A percentile compares a stretch with the other conserved stretches of the same genome.
Evolutionary conservation across 345 rosid genomes (phyloP).

Genomic region (Arabidopsis suecica): DNA sequence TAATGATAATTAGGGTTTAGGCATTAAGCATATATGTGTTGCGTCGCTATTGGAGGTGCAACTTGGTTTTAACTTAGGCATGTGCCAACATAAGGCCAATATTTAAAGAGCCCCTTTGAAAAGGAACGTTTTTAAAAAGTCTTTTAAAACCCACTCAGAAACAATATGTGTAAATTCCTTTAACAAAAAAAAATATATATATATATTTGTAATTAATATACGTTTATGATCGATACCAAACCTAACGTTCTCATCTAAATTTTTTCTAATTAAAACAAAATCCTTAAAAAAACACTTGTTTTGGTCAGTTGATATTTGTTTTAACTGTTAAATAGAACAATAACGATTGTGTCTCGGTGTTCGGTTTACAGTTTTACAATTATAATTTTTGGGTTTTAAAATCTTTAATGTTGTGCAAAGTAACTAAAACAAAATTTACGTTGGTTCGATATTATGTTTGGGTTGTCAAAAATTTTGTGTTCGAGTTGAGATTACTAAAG

Average conservation of each 20-base stretch:
- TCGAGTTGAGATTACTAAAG: not conserved
- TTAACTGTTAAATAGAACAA: not conserved
- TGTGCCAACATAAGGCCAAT: slow-evolving; percentile 47
- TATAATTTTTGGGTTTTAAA: not conserved
- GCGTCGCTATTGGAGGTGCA: slow-evolving; percentile 38
- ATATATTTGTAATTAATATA: not conserved
- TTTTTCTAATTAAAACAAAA: not conserved
- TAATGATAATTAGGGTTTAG: slow-evolving; percentile 11
- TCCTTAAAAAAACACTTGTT: not conserved
- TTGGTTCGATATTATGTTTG: not conserved
- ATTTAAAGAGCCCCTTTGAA: slow-evolving; percentile 32
- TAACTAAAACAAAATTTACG: not conserved
- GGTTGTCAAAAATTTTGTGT: not conserved
- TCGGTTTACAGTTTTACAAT: not conserved
- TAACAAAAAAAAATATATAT: no score
- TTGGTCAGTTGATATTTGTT: not conserved
- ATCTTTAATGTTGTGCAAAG: not conserved
- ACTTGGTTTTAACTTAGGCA: slow-evolving; percentile 37
- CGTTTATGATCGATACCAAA: slow-evolving; percentile 22
- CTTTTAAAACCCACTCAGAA: slow-evolving; percentile 16
- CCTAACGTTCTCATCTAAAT: not conserved
- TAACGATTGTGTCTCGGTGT: not conserved
- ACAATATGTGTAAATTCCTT: not conserved
- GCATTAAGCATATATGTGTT: slow-evolving; percentile 18
- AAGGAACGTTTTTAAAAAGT: slow-evolving; percentile 2